These are phyloP conservation scores for Leavenworthia alabamica DNA, from an alignment of 345 rosid genomes.

Conservation along the genomic window DNA sequence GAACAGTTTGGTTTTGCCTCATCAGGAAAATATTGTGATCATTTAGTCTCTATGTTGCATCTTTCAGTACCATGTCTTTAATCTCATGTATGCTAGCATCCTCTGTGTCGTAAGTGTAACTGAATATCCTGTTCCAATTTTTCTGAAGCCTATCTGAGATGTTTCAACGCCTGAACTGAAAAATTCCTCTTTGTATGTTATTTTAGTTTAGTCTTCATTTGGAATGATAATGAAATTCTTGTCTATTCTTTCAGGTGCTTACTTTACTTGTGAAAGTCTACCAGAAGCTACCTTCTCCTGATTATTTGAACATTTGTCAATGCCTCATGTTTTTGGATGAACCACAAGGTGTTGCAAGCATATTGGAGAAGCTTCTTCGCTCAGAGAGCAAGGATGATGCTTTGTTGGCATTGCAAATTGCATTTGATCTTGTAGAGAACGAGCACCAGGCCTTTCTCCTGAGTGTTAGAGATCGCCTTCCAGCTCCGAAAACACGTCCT, in stretches of 20 bases:
- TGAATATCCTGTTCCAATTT: not conserved
- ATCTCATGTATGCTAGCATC: not conserved
- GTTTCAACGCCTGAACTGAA: not conserved
- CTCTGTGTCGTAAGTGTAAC: not conserved
- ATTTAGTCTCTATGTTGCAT: constrained; percentile 1
- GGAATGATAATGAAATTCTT: constrained; percentile 10
- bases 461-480: constrained; percentile 78
- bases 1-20: not conserved
- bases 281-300: constrained; percentile 87
- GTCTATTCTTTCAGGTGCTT: constrained; percentile 61
- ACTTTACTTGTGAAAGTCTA: constrained; percentile 81
- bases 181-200: not conserved
- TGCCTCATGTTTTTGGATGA: constrained; percentile 96
- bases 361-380: constrained; percentile 87
- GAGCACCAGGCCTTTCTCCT: constrained; percentile 98
- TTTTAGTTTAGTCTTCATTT: constrained; percentile 1
- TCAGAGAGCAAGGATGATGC: constrained; percentile 83
- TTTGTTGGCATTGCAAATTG: constrained; percentile 82
- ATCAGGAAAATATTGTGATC: not conserved
- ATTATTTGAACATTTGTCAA: constrained; percentile 90
- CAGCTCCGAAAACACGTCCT: constrained; percentile 55
- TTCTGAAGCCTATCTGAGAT: not conserved
- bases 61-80: not conserved
- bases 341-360: constrained; percentile 75
- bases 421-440: constrained; percentile 96